These are phyloP conservation scores for Neurospora africana DNA, from an alignment of 495 filamentous ascomycete genomes.

Conservation along the genomic window DNA sequence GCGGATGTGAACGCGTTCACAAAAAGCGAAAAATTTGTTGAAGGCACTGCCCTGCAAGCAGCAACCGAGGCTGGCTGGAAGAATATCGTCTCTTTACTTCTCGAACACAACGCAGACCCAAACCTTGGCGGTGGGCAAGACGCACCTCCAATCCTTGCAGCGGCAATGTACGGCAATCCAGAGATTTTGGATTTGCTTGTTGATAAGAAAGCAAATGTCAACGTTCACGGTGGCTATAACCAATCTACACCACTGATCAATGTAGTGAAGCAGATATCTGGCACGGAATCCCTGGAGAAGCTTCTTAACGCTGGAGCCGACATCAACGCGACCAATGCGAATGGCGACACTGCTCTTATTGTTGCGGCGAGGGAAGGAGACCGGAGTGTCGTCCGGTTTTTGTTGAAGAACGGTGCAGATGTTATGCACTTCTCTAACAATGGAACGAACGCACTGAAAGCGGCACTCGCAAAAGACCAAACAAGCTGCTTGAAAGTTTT, in stretches of 20 bases:
- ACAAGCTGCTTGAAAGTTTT: neutral
- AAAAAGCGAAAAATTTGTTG: slow-evolving; percentile 6
- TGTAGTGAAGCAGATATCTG: neutral
- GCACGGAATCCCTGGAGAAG: neutral
- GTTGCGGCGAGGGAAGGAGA: neutral
- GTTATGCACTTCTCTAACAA: neutral
- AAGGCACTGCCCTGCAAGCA: slow-evolving; percentile 23
- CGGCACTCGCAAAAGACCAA: neutral
- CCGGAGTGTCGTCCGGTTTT: neutral
- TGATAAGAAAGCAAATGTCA: slow-evolving; percentile 12
- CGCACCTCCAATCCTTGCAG: slow-evolving; percentile 20
- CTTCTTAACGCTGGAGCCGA: slow-evolving; percentile 14
- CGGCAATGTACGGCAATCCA: slow-evolving; percentile 14
- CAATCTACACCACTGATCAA: neutral
- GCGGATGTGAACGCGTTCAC: slow-evolving; percentile 21
- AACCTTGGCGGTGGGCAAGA: slow-evolving; percentile 18
- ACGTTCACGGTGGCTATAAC: slow-evolving; percentile 11
- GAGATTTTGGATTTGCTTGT: slow-evolving; percentile 20
- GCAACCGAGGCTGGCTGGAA: slow-evolving; percentile 17
- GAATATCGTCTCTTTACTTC: slow-evolving; percentile 21
- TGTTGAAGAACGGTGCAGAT: neutral
- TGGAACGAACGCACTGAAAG: neutral
- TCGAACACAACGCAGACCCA: slow-evolving; percentile 20
- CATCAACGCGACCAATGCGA: slow-evolving; percentile 20
- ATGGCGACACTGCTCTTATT: slow-evolving; percentile 26